These are phyloP conservation scores for Quercus aquifolioides DNA, from an alignment of 306 rosid genomes.

Conservation along the genomic window DNA sequence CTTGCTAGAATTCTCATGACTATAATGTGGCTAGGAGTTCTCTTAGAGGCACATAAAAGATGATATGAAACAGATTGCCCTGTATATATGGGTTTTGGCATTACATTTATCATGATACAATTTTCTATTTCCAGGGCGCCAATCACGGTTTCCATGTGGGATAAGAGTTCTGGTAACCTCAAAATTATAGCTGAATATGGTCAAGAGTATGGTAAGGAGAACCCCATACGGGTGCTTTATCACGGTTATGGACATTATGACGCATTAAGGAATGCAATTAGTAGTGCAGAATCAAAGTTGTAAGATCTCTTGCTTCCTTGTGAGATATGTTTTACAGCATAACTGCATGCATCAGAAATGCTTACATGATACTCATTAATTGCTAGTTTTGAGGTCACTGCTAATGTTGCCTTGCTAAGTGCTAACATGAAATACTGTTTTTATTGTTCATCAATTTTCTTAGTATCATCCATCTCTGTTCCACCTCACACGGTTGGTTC, in stretches of 20 bases:
- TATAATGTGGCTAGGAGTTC: background rate
- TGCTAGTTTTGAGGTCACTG: background rate
- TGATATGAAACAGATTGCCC: background rate
- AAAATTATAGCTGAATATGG: conserved; percentile 81
- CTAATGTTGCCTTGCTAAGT: background rate
- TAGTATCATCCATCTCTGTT: background rate
- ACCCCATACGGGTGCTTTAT: conserved; percentile 63
- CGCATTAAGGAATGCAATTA: conserved; percentile 26
- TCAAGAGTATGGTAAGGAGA: conserved; percentile 65
- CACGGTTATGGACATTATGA: conserved; percentile 85
- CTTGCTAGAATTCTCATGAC: background rate
- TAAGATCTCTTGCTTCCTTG: conserved; percentile 14
- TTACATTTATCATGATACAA: background rate
- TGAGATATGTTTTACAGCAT: background rate
- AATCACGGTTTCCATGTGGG: conserved; percentile 66
- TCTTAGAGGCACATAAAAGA: background rate
- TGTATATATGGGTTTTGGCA: background rate
- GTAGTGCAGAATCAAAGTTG: conserved; percentile 6
- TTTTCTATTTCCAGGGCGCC: conserved; percentile 69
- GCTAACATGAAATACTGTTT: background rate
- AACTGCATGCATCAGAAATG: conserved; percentile 1
- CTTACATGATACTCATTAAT: background rate
- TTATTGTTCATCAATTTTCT: background rate
- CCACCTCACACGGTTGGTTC: background rate
- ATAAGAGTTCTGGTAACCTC: conserved; percentile 37